These are phyloP conservation scores for Trichosanthes truncata DNA, from an alignment of 306 rosid genomes.

Conservation along the genomic window DNA sequence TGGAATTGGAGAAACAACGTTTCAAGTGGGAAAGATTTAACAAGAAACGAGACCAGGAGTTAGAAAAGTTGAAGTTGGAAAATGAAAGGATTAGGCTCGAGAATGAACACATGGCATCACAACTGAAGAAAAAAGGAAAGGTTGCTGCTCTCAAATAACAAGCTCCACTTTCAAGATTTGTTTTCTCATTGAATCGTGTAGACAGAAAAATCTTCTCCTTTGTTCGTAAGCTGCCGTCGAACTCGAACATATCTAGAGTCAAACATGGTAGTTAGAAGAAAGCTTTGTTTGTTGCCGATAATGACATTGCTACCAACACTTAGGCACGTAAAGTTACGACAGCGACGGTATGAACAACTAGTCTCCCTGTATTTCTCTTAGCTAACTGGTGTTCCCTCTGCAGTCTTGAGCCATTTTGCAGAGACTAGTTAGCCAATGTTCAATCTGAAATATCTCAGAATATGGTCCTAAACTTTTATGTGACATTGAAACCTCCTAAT, in stretches of 20 bases:
- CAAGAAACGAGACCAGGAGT: background rate
- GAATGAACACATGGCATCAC: background rate
- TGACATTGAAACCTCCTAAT: background rate
- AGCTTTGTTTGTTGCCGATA: background rate
- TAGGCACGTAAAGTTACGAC: background rate
- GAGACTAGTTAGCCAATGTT: background rate
- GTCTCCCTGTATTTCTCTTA: background rate
- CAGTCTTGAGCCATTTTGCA: background rate
- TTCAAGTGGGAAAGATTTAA: background rate
- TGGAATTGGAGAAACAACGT: conserved; percentile 22
- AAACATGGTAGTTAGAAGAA: background rate
- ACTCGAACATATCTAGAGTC: background rate
- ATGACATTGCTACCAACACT: background rate
- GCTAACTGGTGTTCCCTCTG: background rate
- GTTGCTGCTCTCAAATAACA: background rate
- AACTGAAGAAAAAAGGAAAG: background rate
- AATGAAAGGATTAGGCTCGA: background rate
- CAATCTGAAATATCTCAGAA: background rate
- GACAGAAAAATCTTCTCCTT: background rate
- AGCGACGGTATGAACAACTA: background rate
- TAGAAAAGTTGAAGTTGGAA: background rate
- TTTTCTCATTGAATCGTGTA: background rate
- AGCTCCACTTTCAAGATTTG: background rate
- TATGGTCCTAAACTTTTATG: background rate
- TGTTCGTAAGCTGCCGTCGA: background rate